Conservation (phyloP, 2,329 filamentous ascomycete genomes). For the Drechslerella coelobrocha region DNA sequence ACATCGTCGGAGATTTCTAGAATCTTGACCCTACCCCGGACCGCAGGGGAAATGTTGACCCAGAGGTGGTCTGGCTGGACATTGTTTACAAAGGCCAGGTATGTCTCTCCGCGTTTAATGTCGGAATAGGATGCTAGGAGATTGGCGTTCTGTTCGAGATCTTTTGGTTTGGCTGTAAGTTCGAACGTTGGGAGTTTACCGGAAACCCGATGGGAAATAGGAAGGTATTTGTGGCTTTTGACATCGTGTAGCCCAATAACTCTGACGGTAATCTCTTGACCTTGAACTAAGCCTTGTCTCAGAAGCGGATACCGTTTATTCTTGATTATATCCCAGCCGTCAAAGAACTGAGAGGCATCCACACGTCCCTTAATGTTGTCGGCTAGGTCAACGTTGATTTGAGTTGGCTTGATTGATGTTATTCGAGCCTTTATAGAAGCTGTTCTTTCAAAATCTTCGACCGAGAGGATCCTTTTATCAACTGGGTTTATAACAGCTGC, state of each 20-base stretch:
- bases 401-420: constrained; percentile 84
- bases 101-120: constrained; percentile 73
- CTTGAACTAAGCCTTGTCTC: constrained; percentile 64
- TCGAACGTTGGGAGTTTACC: constrained; percentile 82
- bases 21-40: constrained; percentile 81
- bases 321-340: constrained; percentile 83
- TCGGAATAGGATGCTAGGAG: constrained; percentile 74
- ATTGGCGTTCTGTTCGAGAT: constrained; percentile 64
- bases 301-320: constrained; percentile 83
- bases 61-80: constrained; percentile 79
- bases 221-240: constrained; percentile 86
- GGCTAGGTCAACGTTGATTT: constrained; percentile 86
- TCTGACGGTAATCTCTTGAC: constrained; percentile 74
- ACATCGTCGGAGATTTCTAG: constrained; percentile 89
- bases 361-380: constrained; percentile 91
- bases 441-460: constrained; percentile 77
- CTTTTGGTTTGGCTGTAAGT: constrained; percentile 77
- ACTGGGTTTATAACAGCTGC: constrained; percentile 67
- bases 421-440: constrained; percentile 77
- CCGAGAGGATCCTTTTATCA: constrained; percentile 68
- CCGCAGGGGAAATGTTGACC: constrained; percentile 87
- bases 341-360: constrained; percentile 88
- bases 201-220: constrained; percentile 76
- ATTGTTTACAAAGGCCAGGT: constrained; percentile 91
- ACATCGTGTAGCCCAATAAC: constrained; percentile 89